Conservation (phyloP, 2,329 filamentous ascomycete species). For the Cryoendolithus antarcticus region DNA sequence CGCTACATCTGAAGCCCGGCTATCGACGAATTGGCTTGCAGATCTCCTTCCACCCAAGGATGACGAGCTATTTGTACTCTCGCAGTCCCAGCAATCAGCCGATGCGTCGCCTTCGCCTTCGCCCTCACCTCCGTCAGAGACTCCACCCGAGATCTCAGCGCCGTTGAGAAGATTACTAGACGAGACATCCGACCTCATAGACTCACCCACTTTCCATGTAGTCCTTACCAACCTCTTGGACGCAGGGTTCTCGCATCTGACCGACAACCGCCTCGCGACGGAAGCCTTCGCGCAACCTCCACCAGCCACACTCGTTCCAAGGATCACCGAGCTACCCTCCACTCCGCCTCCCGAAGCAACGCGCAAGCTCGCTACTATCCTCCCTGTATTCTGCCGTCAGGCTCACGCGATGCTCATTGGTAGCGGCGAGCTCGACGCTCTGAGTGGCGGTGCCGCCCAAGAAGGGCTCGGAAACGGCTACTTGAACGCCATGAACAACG, state of each 20-base stretch:
- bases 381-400: slow-evolving; percentile 82
- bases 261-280: slow-evolving; percentile 68
- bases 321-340: slow-evolving; percentile 34
- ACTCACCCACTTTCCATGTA: slow-evolving; percentile 80
- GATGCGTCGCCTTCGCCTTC: slow-evolving; percentile 16
- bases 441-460: slow-evolving; percentile 16
- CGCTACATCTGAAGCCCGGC: slow-evolving; percentile 49
- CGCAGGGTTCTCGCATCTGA: slow-evolving; percentile 69
- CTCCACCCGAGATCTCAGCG: slow-evolving; percentile 22
- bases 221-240: slow-evolving; percentile 81
- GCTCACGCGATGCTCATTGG: slow-evolving; percentile 80
- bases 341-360: slow-evolving; percentile 13
- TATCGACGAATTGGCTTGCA: slow-evolving; percentile 61
- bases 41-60: slow-evolving; percentile 70
- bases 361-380: slow-evolving; percentile 70
- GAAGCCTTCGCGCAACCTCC: slow-evolving; percentile 50
- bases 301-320: slow-evolving; percentile 37
- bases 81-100: slow-evolving; percentile 57
- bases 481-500: slow-evolving; percentile 57
- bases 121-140: slow-evolving; percentile 2
- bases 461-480: slow-evolving; percentile 34
- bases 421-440: slow-evolving; percentile 45
- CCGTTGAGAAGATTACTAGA: slow-evolving; percentile 76
- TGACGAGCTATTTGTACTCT: slow-evolving; percentile 72
- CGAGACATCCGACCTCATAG: slow-evolving; percentile 89